These are phyloP conservation scores for Aspergillus ibericus DNA, from an alignment of 2,329 filamentous ascomycete species.

Conservation along the genomic window DNA sequence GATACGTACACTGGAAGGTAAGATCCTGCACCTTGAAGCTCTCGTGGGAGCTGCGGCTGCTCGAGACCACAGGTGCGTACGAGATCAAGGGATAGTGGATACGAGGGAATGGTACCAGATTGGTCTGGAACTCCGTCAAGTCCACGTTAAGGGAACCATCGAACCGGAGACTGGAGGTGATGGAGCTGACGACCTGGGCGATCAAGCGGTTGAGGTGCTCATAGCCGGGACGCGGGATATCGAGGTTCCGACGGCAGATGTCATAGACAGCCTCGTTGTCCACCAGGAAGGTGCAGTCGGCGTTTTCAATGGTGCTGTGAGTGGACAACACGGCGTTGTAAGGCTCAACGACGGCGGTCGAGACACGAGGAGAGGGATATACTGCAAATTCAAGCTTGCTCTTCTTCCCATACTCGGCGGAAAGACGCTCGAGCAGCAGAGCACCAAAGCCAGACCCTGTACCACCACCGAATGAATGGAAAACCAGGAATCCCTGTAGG, in stretches of 20 bases:
- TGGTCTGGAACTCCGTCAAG: constrained; percentile 69
- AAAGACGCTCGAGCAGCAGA: constrained; percentile 63
- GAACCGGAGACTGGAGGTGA: constrained; percentile 65
- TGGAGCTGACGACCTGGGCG: constrained; percentile 67
- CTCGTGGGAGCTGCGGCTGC: constrained; percentile 77
- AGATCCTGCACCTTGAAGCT: constrained; percentile 81
- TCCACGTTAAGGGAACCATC: constrained; percentile 68
- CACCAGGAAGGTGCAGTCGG: constrained; percentile 67
- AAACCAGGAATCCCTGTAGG: constrained; percentile 67
- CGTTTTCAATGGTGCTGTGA: constrained; percentile 66
- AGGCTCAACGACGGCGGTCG: constrained; percentile 67
- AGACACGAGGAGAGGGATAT: constrained; percentile 64
- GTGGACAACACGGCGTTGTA: constrained; percentile 61
- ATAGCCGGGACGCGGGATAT: constrained; percentile 64
- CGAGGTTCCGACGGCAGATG: constrained; percentile 64
- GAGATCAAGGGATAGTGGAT: constrained; percentile 68
- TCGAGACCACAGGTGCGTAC: constrained; percentile 64
- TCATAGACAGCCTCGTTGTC: constrained; percentile 70
- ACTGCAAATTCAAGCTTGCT: constrained; percentile 67
- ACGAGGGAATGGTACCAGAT: constrained; percentile 66
- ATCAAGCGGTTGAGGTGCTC: constrained; percentile 67
- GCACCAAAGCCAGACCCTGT: constrained; percentile 68
- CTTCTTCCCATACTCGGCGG: constrained; percentile 67
- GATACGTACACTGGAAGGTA: constrained; percentile 60
- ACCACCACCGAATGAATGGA: constrained; percentile 68